Evolutionary conservation across 345 rosid species (phyloP), one percentile per base, ranked within the genome.

Genomic region (Anastatica hierochuntica): DNA sequence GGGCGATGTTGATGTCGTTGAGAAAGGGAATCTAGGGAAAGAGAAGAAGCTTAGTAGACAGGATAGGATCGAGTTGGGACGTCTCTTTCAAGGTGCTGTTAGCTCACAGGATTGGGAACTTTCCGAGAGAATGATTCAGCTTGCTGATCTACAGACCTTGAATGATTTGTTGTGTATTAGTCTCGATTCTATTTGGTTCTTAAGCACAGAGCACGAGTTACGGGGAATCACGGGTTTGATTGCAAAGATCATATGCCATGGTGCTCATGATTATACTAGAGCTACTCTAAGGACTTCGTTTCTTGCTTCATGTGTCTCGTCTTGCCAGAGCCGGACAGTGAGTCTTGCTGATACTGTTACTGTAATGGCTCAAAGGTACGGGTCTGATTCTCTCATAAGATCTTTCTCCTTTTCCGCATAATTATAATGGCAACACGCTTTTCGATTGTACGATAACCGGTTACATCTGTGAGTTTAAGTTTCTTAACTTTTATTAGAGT

Each of bases 231-330:
- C 85, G 0, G 81, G 74, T 7, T 74, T 90, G 76, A 82, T 90
- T 41, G 70, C 74, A 62, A 84, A 76, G 74, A 74, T 87, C 44
- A 68, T 90, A 47, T 69, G 79, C 13, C 79, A 70, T 61, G 98
- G 98, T 69, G 96, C 98, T 73, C 78, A 80, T 68, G 96, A 90
- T 72, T 87, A 84, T 61, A 80, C 96, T 15, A 82, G 98, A 90
- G 96, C 98, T 54, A 89, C 89, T 15, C 86, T 90, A 30, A 78
- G 98, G 62, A 84, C 98, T 63, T 90, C 96, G 0, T 90, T 90
- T 80, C 80, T 90, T 52, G 98, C 98, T 48, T 87, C 98, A 1
- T 90, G 96, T 50, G 96, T 87, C 62, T 90, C 96, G 1, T 92
- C 98, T 20, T 90, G 96, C 71, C 96, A 77, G 63, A 85, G 84